Evolutionary conservation across 176 grass and related monocot genomes (phyloP), one percentile per base, ranked within the genome.

Genomic region (Areca catechu): DNA sequence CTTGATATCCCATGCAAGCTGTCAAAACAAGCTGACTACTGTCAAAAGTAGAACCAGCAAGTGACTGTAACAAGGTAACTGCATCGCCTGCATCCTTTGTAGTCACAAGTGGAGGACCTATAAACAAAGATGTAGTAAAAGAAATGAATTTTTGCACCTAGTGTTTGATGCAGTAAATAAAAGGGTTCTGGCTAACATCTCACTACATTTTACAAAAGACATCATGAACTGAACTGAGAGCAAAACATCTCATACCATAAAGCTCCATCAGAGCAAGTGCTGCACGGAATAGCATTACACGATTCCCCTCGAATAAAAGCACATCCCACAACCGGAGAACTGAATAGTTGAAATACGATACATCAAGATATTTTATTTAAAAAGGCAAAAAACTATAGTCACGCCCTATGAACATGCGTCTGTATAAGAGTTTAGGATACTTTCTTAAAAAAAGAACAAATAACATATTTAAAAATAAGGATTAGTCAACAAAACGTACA

Each of bases 261-360:
- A 98, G 74, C 71, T 98, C 94, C 94, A 98, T 83, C 37, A 98
- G 50, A 59, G 94, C 84, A 66, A 98, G 88, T 22, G 88, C 81
- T 22, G 94, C 85, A 62, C 79, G 77, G 63, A 98, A 98, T 74
- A 98, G 88, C 76, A 89, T 89, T 47, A 85, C 88, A 49, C 94
- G 88, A 48, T 83, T 93, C 72, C 87, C 94, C 29, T 98, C 94
- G 63, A 89, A 98, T 19, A 98, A 78, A 71, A 98, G 81, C 58
- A 98, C 87, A 75, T 98, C 94, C 94, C 93, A 98, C 2, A 98
- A 78, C 71, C 94, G 94, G 78, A 98, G 94, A 68, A 93, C 94
- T 98, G 81, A 57, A 79, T 88, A 66, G 19, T 79, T 69, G 30
- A 75, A 71, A 72, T 27, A 75, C 22, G 37, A 77, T 14, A 62